Evolutionary conservation across 2,329 filamentous ascomycete species (phyloP), one percentile per base, ranked within the genome.

Genomic region (Aspergillus texensis): DNA sequence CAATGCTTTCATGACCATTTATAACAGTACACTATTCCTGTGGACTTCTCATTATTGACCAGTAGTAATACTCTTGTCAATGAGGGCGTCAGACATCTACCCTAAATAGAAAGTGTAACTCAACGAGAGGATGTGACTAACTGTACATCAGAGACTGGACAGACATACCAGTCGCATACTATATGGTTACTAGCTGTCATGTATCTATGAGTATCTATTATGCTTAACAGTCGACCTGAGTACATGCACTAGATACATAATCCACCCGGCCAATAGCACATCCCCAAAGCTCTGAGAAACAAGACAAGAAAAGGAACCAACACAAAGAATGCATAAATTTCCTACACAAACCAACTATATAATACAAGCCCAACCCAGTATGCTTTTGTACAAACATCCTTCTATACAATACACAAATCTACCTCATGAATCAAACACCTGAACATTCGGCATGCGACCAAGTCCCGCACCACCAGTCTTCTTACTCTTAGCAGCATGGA

Each of bases 361-460:
- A 39, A 19, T 45, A 56, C 30, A 55, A 19, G 16, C 26, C 46
- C 24, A 50, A 50, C 46, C 52, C 52, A 26, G 3, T 32, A 39
- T 55, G n/a, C 34, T 41, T 34, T 55, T 55, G 16, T 55, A 55
- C 34, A 36, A 26, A 21, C n/a, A 4, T 24, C 21, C 4, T 6
- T 21, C n/a, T 24, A 54, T 21, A n/a, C 32, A 16, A 3, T 1
- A 30, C 32, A 6, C 30, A 39, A 54, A 19, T 48, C 14, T 16
- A 11, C 48, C 16, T 53, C 45, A 68, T 12, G 41, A 77, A 57
- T 79, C 68, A 66, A 80, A 81, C 4, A 77, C 71, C 67, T 82
- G 76, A 48, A 83, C 74, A 65, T 82, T 76, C 6, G 82, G 82
- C 82, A 83, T 84, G 50, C 79, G 73, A n/a, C 82, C 81, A 65